Percentiles rank a stretch among this genome's conserved stretches.
These are phyloP conservation scores for Penicillium sp. DNA, from an alignment of 2,329 filamentous ascomycete species.

Conservation along the genomic window DNA sequence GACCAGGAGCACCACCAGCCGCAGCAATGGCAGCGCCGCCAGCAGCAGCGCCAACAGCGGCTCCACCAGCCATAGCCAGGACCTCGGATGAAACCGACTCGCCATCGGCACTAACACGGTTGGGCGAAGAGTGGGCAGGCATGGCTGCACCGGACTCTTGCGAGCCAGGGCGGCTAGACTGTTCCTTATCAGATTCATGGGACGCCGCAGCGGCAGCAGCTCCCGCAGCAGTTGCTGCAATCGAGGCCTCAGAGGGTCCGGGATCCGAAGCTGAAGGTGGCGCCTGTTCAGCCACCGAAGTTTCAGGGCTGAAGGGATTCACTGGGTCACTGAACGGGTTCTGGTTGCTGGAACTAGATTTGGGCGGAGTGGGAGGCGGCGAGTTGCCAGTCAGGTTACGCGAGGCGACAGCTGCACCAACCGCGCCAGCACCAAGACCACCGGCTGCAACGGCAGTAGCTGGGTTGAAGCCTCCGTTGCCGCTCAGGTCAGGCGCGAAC, in stretches of 20 bases:
- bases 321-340: conserved; percentile 60
- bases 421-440: conserved; percentile 33
- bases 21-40: conserved; percentile 21
- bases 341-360: conserved; percentile 48
- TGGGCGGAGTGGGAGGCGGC: conserved; percentile 45
- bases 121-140: conserved; percentile 32
- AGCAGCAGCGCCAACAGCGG: conserved; percentile 18
- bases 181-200: conserved; percentile 29
- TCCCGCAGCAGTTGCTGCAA: conserved; percentile 45
- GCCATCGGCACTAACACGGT: conserved; percentile 34
- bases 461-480: conserved; percentile 30
- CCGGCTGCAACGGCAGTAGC: conserved; percentile 28
- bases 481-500: conserved; percentile 71
- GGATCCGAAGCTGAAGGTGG: conserved; percentile 32
- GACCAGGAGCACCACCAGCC: conserved; percentile 49
- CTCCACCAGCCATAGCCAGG: conserved; percentile 17
- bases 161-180: conserved; percentile 31
- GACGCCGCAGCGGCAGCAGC: conserved; percentile 47
- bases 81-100: conserved; percentile 28
- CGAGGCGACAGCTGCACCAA: conserved; percentile 32
- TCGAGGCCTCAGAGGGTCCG: conserved; percentile 40
- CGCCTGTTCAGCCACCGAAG: conserved; percentile 13
- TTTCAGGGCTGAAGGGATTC: conserved; percentile 73
- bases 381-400: conserved; percentile 45
- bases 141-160: conserved; percentile 30